Conservation (phyloP, 139 green algal genomes). For the Chlorella sorokiniana region DNA sequence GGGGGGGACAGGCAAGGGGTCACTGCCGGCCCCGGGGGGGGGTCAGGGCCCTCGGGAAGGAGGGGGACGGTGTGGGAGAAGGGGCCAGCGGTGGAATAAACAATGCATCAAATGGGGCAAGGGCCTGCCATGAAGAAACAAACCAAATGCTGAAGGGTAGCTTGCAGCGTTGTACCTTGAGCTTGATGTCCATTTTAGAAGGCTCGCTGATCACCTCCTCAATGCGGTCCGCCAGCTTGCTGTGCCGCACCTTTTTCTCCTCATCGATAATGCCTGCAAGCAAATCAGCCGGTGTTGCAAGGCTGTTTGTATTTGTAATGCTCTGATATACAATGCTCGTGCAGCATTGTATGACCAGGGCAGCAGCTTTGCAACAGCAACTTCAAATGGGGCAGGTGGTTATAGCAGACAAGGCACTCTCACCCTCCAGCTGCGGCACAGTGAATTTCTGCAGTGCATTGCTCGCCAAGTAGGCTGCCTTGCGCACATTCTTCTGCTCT, state of each 20-base stretch:
- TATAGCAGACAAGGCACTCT: background rate
- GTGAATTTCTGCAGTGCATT: slow-evolving; percentile 76
- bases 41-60: background rate
- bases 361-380: too few species aligned
- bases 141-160: background rate
- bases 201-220: slow-evolving; percentile 82
- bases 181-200: slow-evolving; percentile 62
- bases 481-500: slow-evolving; percentile 86
- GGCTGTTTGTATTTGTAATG: too few species aligned
- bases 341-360: too few species aligned
- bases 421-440: slow-evolving; percentile 71
- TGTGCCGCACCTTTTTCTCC: slow-evolving; percentile 91
- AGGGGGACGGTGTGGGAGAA: background rate
- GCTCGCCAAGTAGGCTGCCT: slow-evolving; percentile 81
- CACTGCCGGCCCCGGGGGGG: background rate
- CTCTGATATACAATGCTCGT: too few species aligned
- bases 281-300: too few species aligned
- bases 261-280: slow-evolving; percentile 79
- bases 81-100: too few species aligned
- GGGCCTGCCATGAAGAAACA: too few species aligned
- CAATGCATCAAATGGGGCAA: too few species aligned
- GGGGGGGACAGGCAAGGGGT: too few species aligned
- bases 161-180: slow-evolving; percentile 31
- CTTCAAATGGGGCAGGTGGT: too few species aligned
- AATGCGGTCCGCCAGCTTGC: slow-evolving; percentile 73